A percentile compares a stretch with the other conserved stretches of the same genome.
Evolutionary conservation across 192 early-diverging fungal genomes (phyloP).

Genomic region (Linderina pennispora): DNA sequence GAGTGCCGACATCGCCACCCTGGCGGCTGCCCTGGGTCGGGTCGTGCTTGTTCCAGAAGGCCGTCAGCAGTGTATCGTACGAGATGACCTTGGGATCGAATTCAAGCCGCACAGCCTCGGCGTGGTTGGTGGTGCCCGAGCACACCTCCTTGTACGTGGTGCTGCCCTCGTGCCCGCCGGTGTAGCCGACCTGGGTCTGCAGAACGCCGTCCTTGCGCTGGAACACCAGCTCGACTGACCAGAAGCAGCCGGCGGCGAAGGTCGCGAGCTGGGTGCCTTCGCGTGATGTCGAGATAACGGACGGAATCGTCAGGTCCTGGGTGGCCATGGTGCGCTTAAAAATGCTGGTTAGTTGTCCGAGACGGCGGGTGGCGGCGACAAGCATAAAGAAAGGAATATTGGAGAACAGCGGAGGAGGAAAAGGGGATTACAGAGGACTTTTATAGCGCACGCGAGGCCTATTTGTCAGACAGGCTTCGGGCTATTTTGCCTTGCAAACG

Average conservation of each 20-base stretch:
- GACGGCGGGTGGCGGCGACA: conserved; percentile 6
- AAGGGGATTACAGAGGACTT: background rate
- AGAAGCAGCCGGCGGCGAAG: conserved; percentile 94
- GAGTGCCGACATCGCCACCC: conserved; percentile 77
- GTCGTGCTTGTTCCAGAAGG: conserved; percentile 83
- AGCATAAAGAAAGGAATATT: conserved; percentile 2
- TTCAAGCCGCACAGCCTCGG: conserved; percentile 74
- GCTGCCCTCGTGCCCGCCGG: conserved; percentile 41
- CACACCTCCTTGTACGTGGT: conserved; percentile 46
- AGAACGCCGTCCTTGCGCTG: conserved; percentile 42
- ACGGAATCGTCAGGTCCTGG: conserved; percentile 23
- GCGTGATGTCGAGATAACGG: conserved; percentile 11
- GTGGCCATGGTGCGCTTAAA: conserved; percentile 13
- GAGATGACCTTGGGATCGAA: conserved; percentile 66
- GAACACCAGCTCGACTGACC: conserved; percentile 55
- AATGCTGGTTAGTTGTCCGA: conserved; percentile 7
- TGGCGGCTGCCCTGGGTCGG: conserved; percentile 84
- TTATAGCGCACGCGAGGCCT: too few species aligned
- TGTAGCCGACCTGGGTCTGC: conserved; percentile 63
- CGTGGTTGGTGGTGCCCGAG: conserved; percentile 68
- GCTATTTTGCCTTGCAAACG: too few species aligned
- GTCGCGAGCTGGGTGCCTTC: conserved; percentile 54
- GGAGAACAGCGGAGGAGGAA: background rate
- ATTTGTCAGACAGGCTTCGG: too few species aligned
- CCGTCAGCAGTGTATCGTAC: conserved; percentile 70